phyloP scores from a whole-genome alignment of 805 yeast species.

The Debaryomyces tyrocola region DNA sequence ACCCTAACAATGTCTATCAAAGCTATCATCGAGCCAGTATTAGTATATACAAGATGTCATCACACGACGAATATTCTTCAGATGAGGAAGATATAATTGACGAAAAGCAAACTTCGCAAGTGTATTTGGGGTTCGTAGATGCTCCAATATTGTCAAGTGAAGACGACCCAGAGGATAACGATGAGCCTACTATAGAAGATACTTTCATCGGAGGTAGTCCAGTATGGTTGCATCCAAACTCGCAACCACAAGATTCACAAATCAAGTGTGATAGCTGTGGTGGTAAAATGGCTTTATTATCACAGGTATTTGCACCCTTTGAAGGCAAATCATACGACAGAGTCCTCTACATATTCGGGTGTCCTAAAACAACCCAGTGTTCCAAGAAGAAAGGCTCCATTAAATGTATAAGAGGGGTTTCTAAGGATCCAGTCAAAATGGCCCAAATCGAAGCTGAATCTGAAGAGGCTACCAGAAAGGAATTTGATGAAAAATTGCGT shows the following conservation, averaged over 20 bases:
- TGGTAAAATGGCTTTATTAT: constrained; percentile 59
- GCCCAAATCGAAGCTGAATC: constrained; percentile 37
- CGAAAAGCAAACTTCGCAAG: constrained; percentile 33
- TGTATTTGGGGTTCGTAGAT: constrained; percentile 66
- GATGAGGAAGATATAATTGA: constrained; percentile 45
- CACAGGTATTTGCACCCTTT: constrained; percentile 82
- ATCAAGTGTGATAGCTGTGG: constrained; percentile 68
- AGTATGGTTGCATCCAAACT: constrained; percentile 63
- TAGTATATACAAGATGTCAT: constrained; percentile 23
- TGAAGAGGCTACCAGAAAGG: constrained; percentile 25
- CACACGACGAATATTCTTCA: constrained; percentile 52
- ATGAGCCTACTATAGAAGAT: constrained; percentile 50
- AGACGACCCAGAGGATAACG: constrained; percentile 32
- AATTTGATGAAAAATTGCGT: constrained; percentile 40
- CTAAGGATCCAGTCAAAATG: constrained; percentile 54
- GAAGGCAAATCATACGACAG: constrained; percentile 75
- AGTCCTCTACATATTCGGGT: constrained; percentile 75
- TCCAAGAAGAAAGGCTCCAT: constrained; percentile 68
- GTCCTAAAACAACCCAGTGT: constrained; percentile 57
- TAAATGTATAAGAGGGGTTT: constrained; percentile 74
- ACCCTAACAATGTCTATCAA: no score
- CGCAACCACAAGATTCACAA: constrained; percentile 54
- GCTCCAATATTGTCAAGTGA: constrained; percentile 48
- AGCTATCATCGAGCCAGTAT: no score
- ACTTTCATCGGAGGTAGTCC: constrained; percentile 78